A percentile compares a stretch with the other conserved stretches of the same genome.
These are phyloP conservation scores for Ensete glaucum DNA, from an alignment of 176 grass and related monocot species.

Conservation along the genomic window DNA sequence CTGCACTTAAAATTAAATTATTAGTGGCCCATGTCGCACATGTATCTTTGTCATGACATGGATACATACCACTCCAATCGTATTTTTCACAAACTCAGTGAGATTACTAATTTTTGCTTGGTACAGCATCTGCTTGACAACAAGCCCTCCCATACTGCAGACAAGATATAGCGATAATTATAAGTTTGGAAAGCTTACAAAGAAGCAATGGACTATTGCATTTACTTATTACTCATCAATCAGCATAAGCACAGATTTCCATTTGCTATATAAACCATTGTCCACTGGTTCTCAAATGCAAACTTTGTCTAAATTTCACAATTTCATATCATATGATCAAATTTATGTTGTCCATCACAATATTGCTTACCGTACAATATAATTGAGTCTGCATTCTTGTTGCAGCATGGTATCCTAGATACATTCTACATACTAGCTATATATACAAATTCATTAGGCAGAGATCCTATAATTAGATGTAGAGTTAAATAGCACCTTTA, in stretches of 20 bases:
- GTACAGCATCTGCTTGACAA: constrained; percentile 91
- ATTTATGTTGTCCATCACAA: no score
- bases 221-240: neutral
- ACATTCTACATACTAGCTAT: no score
- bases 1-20: constrained; percentile 30
- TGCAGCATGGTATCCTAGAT: no score
- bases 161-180: constrained; percentile 20
- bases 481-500: no score
- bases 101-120: constrained; percentile 85
- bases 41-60: neutral
- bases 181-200: constrained; percentile 2
- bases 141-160: constrained; percentile 91
- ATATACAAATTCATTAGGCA: no score
- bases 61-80: constrained; percentile 64
- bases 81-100: constrained; percentile 70
- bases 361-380: no score
- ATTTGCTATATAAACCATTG: no score
- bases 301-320: no score
- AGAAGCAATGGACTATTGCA: neutral
- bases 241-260: neutral
- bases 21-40: neutral
- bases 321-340: no score
- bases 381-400: no score
- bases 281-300: no score
- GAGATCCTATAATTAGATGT: no score